A percentile compares a stretch with the other conserved stretches of the same genome.
Conservation (phyloP, 2,329 filamentous ascomycete species). For the Aspergillus sp. region DNA sequence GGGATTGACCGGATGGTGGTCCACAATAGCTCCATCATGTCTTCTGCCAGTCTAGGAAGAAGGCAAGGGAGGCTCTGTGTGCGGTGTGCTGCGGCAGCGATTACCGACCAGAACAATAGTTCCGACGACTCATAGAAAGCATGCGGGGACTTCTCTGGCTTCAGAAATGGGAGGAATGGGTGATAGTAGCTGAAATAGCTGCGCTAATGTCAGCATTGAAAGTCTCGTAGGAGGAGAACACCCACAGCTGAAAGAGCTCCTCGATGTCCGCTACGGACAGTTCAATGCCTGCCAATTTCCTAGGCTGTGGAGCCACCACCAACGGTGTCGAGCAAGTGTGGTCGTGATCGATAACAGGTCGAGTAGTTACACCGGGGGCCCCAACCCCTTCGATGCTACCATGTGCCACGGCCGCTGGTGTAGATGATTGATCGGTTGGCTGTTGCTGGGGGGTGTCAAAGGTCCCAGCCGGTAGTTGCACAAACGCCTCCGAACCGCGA, state of each 20-base stretch:
- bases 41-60: background rate
- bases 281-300: background rate
- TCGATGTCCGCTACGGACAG: background rate
- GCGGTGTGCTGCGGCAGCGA: background rate
- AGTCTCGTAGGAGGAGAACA: background rate
- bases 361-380: background rate
- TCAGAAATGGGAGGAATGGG: background rate
- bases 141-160: background rate
- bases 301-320: background rate
- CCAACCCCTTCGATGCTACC: no score
- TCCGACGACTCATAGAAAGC: background rate
- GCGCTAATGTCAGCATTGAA: background rate
- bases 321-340: background rate
- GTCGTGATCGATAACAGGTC: background rate
- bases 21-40: background rate
- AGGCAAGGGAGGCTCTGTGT: background rate
- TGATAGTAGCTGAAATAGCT: background rate
- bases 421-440: no score
- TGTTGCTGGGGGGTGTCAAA: no score
- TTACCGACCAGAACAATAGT: background rate
- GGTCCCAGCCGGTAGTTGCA: no score
- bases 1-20: background rate
- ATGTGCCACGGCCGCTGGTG: no score
- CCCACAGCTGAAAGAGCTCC: background rate
- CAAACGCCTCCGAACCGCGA: no score